Base-by-base conservation (phyloP, 352 stramenopile species). In the Phytophthora quininea region DNA sequence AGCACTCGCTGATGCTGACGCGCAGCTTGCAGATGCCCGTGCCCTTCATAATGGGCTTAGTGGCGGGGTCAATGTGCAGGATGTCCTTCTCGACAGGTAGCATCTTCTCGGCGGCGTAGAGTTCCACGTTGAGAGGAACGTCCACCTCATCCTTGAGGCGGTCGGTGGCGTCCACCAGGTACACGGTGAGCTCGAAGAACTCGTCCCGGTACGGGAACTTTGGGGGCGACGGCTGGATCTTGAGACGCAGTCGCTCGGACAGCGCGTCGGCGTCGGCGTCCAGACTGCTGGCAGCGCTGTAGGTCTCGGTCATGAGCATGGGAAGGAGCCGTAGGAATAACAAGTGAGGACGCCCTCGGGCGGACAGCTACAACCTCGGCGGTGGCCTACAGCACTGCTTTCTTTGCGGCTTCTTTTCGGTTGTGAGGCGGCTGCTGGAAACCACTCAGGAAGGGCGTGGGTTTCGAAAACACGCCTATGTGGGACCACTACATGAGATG, bases 131-230 rank as follows among this genome's bases (percentile, higher is more conserved):
- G 12, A 96, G 76, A 31, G 86, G 86, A n/a, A 96, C 76, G 1
- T 74, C 82, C 54, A 93, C 64, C 62, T 82, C 87, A 8, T 86
- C 85, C 71, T 93, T 94, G 55, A 95, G 78, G 46, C 92, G 84
- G 32, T 94, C 88, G 1, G 86, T 78, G 5, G 81, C 64, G 56
- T 94, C 86, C n/a, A 96, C 88, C 35, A 96, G 83, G 57, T 93
- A 96, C 54, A 96, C 84, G 0, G 86, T 95, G 54, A 96, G 82
- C 19, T 96, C 88, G 61, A 96, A 96, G 42, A 85, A 84, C 54
- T 95, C 84, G 70, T 91, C 77, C 24, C 86, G 88, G 76, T 93
- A 96, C 11, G 88, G 88, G 60, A 96, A 96, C 66, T 93, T 88
- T 38, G 88, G 88, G 48, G 88, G 88, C 35, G 90, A 77, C 3